phyloP scores from a whole-genome alignment of 441 rosid genomes.

The Eruca vesicaria region DNA sequence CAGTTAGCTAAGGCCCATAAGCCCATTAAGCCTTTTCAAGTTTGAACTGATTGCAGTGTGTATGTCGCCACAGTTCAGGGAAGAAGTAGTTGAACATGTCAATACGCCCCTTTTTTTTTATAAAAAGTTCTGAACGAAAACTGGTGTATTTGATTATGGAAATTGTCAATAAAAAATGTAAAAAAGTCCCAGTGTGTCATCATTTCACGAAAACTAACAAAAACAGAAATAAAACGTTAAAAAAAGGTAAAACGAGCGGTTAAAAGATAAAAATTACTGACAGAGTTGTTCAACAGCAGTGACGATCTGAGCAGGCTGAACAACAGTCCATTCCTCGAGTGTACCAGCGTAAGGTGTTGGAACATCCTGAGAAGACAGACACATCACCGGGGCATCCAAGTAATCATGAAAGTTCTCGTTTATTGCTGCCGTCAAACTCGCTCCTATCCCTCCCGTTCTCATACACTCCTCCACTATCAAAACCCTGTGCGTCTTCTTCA shows the following conservation, averaged over 20 bases:
- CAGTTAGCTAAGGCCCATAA: neutral
- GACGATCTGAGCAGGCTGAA: conserved; percentile 91
- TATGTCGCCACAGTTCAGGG: too few species aligned
- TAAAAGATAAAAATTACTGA: conserved; percentile 40
- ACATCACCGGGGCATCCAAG: conserved; percentile 82
- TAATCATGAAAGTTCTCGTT: conserved; percentile 81
- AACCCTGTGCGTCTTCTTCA: conserved; percentile 89
- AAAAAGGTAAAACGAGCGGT: neutral
- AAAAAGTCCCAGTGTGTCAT: neutral
- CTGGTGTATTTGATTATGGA: neutral
- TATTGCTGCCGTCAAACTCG: conserved; percentile 87
- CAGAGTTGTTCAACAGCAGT: conserved; percentile 91
- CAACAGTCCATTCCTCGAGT: conserved; percentile 90
- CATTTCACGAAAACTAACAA: neutral
- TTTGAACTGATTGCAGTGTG: too few species aligned
- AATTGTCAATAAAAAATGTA: neutral
- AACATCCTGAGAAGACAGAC: conserved; percentile 94
- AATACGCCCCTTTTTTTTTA: neutral
- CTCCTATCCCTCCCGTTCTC: conserved; percentile 95
- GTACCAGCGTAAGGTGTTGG: conserved; percentile 95
- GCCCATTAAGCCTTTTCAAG: too few species aligned
- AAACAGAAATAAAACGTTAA: neutral
- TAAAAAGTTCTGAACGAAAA: too few species aligned
- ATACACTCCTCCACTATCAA: conserved; percentile 96
- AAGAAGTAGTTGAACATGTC: too few species aligned